Evolutionary conservation across 2,329 filamentous ascomycete genomes (phyloP), one percentile per base, ranked within the genome.

Genomic region (Rugonectria rugulosa): DNA sequence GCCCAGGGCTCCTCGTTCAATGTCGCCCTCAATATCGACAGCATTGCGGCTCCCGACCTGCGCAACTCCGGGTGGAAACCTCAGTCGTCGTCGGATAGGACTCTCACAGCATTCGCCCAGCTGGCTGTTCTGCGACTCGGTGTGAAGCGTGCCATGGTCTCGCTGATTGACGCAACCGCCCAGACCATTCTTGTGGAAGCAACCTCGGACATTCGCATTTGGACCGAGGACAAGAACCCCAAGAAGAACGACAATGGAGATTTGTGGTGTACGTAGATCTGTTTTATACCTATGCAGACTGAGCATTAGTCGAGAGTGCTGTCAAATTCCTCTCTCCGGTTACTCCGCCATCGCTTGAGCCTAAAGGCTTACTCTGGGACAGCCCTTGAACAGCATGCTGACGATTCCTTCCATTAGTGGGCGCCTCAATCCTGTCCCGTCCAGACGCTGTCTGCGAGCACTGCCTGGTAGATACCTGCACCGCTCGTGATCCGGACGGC

Each of bases 161-260:
- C 79, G 44, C 68, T 84, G 15, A 76, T 82, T 46, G 78, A 79
- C 56, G 67, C 68, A 5, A 68, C 72, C 3, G 73, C 70, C 10
- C 79, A 83, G 68, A 81, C 79, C 51, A 76, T 84, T 43, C 73
- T 84, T 36, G 80, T 80, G 31, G 81, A 84, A 61, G 77, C 78
- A 8, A 83, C 81, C 1, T 74, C 73, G 40, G 77, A 75, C 2
- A 60, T 81, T 4, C 75, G 77, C 5, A 66, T 80, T 6, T 70
- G 60, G 56, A 72, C 19, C 64, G 68, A 3, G 72, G 53, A 12
- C 32, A 21, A 40, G 15, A 51, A 24, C 6, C 21, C 47, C 2
- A 14, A 6, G 5, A 10, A 46, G 8, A 32, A 21, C 8, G 12
- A 34, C 10, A n/a, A 6, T 6, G 27, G 72, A 53, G 68, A 68